Percentiles rank a stretch among this genome's conserved stretches.
Conservation (phyloP, 495 filamentous ascomycete genomes). For the Barbatosphaeria neglecta region DNA sequence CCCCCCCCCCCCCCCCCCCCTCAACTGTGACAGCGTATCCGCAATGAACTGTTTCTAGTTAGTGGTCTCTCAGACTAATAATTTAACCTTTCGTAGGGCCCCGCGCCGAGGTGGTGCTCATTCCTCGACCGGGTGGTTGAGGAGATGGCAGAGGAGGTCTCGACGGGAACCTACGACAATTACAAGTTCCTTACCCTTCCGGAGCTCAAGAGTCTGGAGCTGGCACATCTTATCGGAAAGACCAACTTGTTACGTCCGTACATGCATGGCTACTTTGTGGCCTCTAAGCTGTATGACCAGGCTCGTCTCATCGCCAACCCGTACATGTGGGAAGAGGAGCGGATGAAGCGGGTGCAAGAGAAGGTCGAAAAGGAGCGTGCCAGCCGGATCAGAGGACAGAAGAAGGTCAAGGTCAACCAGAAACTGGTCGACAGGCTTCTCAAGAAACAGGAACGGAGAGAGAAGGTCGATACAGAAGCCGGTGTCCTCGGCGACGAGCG, state of each 20-base stretch:
- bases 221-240: constrained; percentile 78
- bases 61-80: not conserved
- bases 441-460: constrained; percentile 67
- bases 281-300: constrained; percentile 85
- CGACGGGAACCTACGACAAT: constrained; percentile 84
- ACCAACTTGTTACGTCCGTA: constrained; percentile 82
- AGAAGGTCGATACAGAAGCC: constrained; percentile 46
- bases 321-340: constrained; percentile 80
- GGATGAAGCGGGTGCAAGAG: constrained; percentile 74
- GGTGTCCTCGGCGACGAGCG: constrained; percentile 69
- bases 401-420: constrained; percentile 85
- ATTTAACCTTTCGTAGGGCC: constrained; percentile 31
- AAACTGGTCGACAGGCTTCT: constrained; percentile 73
- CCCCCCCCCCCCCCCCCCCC: too few species aligned
- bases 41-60: too few species aligned
- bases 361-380: constrained; percentile 92
- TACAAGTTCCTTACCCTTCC: constrained; percentile 90
- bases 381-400: constrained; percentile 80
- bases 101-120: constrained; percentile 88
- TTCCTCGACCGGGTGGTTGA: constrained; percentile 96
- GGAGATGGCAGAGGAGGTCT: constrained; percentile 79
- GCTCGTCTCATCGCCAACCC: constrained; percentile 86
- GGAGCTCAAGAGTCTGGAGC: constrained; percentile 66
- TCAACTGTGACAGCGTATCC: too few species aligned
- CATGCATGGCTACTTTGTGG: constrained; percentile 98